Percentiles rank a stretch among this genome's conserved stretches.
These are phyloP conservation scores for Colletotrichum brevisporum DNA, from an alignment of 2,329 filamentous ascomycete genomes.

Conservation along the genomic window DNA sequence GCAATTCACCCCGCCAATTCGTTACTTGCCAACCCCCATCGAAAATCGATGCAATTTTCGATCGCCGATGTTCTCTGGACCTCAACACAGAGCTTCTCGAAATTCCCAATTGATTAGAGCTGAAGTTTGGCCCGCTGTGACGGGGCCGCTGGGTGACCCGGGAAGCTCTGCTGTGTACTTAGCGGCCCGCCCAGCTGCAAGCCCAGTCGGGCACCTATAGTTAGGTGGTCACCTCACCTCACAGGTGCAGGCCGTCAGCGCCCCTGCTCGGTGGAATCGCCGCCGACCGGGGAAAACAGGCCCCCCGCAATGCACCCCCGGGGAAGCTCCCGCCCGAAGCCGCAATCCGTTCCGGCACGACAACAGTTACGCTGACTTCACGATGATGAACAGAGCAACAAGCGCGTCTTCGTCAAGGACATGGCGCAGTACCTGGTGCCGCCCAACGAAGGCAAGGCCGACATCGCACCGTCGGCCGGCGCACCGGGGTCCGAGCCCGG, in stretches of 20 bases:
- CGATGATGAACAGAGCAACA: conserved; percentile 69
- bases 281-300: conserved; percentile 1
- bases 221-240: not conserved
- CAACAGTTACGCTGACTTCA: not conserved
- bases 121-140: conserved; percentile 19
- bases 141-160: not conserved
- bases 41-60: conserved; percentile 27
- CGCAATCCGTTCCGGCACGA: not conserved
- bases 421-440: conserved; percentile 94
- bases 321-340: not conserved
- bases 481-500: conserved; percentile 70
- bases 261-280: not conserved
- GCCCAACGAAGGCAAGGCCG: conserved; percentile 76
- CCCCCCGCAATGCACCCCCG: not conserved
- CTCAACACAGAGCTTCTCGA: conserved; percentile 39
- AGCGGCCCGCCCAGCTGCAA: conserved; percentile 3
- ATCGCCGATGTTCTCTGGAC: not conserved
- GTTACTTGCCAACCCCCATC: conserved; percentile 24
- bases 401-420: conserved; percentile 97
- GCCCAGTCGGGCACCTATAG: conserved; percentile 1
- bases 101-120: conserved; percentile 37
- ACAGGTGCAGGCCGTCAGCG: not conserved
- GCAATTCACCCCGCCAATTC: conserved; percentile 28
- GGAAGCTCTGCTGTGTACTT: conserved; percentile 22
- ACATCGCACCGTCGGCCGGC: conserved; percentile 85